Conservation (phyloP, 75 land plant species). For the Sequoiadendron giganteum region DNA sequence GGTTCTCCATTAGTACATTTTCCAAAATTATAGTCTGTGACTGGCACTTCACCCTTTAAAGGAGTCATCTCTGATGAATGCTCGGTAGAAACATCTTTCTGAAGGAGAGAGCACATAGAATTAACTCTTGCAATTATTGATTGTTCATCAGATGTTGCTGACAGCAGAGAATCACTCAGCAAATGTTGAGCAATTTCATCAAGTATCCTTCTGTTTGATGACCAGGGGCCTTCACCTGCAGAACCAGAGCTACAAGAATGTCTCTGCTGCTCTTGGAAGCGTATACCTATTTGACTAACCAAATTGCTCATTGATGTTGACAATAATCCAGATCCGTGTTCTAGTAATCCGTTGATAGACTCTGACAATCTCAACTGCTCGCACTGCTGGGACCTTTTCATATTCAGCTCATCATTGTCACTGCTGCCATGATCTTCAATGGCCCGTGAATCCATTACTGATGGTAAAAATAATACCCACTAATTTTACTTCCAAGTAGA, state of each 20-base stretch:
- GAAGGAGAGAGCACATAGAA: slow-evolving; percentile 63
- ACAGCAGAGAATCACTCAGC: slow-evolving; percentile 45
- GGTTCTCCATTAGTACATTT: neutral
- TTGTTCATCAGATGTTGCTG: slow-evolving; percentile 42
- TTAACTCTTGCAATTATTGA: slow-evolving; percentile 64
- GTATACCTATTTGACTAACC: slow-evolving; percentile 42
- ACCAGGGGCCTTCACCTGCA: slow-evolving; percentile 5
- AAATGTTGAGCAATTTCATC: slow-evolving; percentile 66
- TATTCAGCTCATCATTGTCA: slow-evolving; percentile 20
- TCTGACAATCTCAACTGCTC: slow-evolving; percentile 21
- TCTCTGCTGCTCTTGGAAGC: slow-evolving; percentile 47
- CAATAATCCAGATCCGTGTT: slow-evolving; percentile 31
- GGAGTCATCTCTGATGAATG: slow-evolving; percentile 8
- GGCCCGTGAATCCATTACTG: slow-evolving; percentile 50
- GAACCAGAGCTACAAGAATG: slow-evolving; percentile 22
- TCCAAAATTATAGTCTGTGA: neutral
- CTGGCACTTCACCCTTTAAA: neutral
- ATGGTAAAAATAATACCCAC: slow-evolving; percentile 3
- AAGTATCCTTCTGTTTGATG: slow-evolving; percentile 34
- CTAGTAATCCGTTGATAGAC: neutral
- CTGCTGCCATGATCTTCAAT: slow-evolving; percentile 32
- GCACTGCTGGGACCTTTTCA: slow-evolving; percentile 22
- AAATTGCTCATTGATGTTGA: slow-evolving; percentile 56
- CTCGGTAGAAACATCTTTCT: slow-evolving; percentile 30
- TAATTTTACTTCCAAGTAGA: neutral